Evolutionary conservation across 2,329 filamentous ascomycete genomes (phyloP), one percentile per base, ranked within the genome.

Genomic region (Sordariomycetes sp.): DNA sequence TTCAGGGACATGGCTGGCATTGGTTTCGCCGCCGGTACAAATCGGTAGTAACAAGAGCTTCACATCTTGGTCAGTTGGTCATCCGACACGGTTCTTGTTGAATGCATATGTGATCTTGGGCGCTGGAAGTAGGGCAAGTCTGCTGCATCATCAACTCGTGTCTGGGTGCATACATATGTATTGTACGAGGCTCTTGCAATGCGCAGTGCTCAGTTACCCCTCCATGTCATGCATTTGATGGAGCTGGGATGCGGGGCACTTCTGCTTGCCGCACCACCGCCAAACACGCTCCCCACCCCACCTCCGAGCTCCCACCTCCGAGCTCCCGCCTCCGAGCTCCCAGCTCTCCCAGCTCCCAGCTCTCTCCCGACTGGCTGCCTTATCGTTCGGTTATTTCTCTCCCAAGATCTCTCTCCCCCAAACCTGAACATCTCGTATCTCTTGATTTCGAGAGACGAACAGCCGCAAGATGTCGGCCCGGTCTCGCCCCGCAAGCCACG

Each of bases 401-500:
- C 40, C 3, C 18, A n/a, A 46, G 16, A 7, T 46, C 14, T 46
- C 40, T n/a, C 16, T n/a, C 40, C 40, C n/a, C 40, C 16, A n/a
- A 7, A 46, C n/a, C 18, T n/a, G 18, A 7, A 18, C 16, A 46
- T 14, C 18, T 46, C 40, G 8, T 24, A 24, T 24, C 20, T 24
- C 20, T 24, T 24, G 20, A 50, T 20, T 24, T 50, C 46, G 8
- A 24, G n/a, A 22, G 20, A 43, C 28, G 46, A 50, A 11, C 3
- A 50, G 20, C 20, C 20, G n/a, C 46, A 50, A 11, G 25, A 58
- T 58, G 57, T 53, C 56, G 32, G 46, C 57, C 37, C 18, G 60
- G 62, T 64, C 65, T 3, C 72, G 79, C 58, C 72, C 74, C 52
- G 86, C 90, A 22, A 83, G 79, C 59, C 94, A 97, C 70, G 91